Base-by-base conservation (phyloP, 306 rosid genomes). In the Gynostemma pentaphyllum region DNA sequence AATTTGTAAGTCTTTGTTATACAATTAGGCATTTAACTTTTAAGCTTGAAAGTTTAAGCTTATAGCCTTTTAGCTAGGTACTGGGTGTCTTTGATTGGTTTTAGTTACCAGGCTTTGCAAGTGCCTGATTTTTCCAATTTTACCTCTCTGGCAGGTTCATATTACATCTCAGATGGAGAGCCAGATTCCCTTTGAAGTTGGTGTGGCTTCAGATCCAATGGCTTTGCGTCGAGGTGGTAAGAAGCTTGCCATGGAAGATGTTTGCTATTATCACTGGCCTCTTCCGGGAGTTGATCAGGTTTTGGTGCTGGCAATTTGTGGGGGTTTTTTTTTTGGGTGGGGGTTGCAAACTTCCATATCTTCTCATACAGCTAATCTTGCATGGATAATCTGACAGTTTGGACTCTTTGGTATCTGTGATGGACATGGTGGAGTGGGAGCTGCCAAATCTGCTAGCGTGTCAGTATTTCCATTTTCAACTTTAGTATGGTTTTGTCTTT, bases 151-250 rank as follows among this genome's bases (percentile, higher is more conserved):
- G 37, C 81, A 92, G 99, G 95, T 88, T 71, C 88, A 78, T 42
- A 78, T 88, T 69, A 45, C 90, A 40, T 70, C 95, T 2, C 81
- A 78, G 79, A 78, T 55, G 66, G 81, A 63, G 70, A 75, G 67
- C 72, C 84, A 69, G 71, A 61, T 85, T 59, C 95, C 95, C 32
- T 86, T 89, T 76, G 89, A 91, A 75, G 80, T 89, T 78, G 99
- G 99, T 62, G 30, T 94, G 77, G 91, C 89, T 48, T 84, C 99
- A 41, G 99, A 89, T 83, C 95, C 99, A 39, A 94, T 94, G 97
- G 79, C 99, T 77, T 27, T 89, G 71, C 99, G 95, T 53, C 88
- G 89, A 68, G 99, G 99, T 75, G 97, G 81, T 44, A 94, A 87
- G 71, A 84, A 78, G 74, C 79, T 83, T 53, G 79, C 91, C n/a